phyloP scores from a whole-genome alignment of 768 basidiomycete genomes.

The Boletus rubroflammeus region DNA sequence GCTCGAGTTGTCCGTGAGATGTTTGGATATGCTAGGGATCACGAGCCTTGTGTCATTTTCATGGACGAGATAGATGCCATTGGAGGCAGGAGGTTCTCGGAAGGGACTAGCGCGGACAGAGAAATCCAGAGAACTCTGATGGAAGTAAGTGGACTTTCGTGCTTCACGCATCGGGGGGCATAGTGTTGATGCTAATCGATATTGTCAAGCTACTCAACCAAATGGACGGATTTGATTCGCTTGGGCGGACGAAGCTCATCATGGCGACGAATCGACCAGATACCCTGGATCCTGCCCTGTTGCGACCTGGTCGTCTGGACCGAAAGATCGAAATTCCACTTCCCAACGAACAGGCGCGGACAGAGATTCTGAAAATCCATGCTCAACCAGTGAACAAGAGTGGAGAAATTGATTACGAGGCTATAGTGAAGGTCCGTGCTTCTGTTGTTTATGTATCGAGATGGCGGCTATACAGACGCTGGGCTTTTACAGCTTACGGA shows the following conservation, averaged over 20 bases:
- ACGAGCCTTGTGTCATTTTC: conserved; percentile 98
- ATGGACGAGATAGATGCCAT: conserved; percentile 99
- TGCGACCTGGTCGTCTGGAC: conserved; percentile 94
- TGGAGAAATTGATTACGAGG: conserved; percentile 96
- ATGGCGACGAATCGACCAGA: conserved; percentile 99
- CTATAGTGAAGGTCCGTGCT: conserved; percentile 81
- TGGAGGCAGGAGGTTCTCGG: conserved; percentile 85
- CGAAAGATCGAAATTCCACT: conserved; percentile 97
- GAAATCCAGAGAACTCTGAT: conserved; percentile 98
- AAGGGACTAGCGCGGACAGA: conserved; percentile 96
- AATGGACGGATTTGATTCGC: conserved; percentile 99
- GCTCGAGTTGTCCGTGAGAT: conserved; percentile 96
- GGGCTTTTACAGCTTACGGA: conserved; percentile 63
- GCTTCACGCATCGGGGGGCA: background rate
- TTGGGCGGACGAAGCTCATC: conserved; percentile 93
- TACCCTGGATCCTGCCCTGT: conserved; percentile 93
- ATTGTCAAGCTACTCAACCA: conserved; percentile 83
- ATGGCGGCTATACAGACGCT: background rate
- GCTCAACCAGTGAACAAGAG: conserved; percentile 90
- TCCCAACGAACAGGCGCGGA: conserved; percentile 93
- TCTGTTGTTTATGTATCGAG: background rate
- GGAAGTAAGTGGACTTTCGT: conserved; percentile 56
- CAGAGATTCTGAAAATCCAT: conserved; percentile 98
- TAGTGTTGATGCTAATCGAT: background rate
- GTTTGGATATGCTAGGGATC: conserved; percentile 97